Evolutionary conservation across 306 rosid genomes (phyloP), one percentile per base, ranked within the genome.

Genomic region (Glycine soja): DNA sequence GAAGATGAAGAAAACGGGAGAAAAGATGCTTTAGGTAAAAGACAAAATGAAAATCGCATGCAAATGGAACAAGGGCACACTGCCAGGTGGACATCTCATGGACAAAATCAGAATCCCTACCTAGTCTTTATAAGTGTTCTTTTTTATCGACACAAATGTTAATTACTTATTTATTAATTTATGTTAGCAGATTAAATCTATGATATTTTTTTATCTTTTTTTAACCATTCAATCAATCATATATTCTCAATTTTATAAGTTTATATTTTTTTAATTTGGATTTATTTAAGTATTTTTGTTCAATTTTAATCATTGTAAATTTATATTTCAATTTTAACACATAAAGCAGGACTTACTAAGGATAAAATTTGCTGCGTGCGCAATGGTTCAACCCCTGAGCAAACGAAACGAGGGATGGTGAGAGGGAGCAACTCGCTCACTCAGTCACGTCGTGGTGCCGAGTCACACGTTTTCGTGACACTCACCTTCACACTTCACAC

Each of bases 331-430:
- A 24, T 24, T 24, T 24, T 24, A 24, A 24, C 30, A 1, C 30
- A 1, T 24, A 24, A 24, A 24, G 30, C 30, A 24, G 30, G 30
- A 24, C 2, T 24, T 24, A 24, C 2, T 24, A 24, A 24, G 2
- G 30, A 24, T 24, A 24, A 24, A 24, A 24, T 24, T 24, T 24
- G 48, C 59, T 43, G 59, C 38, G 16, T 53, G 70, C 76, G 9
- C 48, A 64, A 74, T 42, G 48, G 68, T 71, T 80, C 87, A 88
- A 80, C 85, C 48, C 87, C 78, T 46, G 43, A 80, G 74, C 72
- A 75, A 77, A 83, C 72, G 81, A 79, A 81, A 76, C 30, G 30
- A 24, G 30, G 30, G 53, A 45, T 0, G 78, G 78, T 61, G 79
- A 18, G 66, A 53, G 79, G 54, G 42, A 18, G 64, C 63, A 16